Evolutionary conservation across 2,329 filamentous ascomycete genomes (phyloP), one percentile per base, ranked within the genome.

Genomic region (Sodiomyces alkalinus): DNA sequence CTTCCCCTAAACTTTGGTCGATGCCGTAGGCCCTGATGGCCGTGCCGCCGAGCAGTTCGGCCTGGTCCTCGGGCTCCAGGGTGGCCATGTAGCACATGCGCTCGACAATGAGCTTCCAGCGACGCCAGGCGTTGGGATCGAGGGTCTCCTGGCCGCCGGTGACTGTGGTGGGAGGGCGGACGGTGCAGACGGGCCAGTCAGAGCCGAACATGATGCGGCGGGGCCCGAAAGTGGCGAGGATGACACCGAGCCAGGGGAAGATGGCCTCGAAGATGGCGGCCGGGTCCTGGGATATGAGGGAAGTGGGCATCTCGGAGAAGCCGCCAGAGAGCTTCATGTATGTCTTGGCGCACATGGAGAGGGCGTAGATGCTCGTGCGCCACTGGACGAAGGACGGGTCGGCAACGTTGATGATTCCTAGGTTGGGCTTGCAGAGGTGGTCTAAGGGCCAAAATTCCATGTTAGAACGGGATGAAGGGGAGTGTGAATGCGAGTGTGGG

Each of bases 281-380:
- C 19, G 62, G 47, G 7, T 62, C 49, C 16, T 61, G 55, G 15
- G 45, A 48, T 41, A 58, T 60, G 38, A 74, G 55, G 8, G 58
- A 50, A 26, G 61, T 59, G 3, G 73, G 64, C 53, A 94, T 74
- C 54, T 93, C 42, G 12, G 78, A 74, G 51, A 94, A 86, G 26
- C 65, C 70, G 6, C 87, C 87, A 0, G 80, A 87, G n/a, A 94
- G 67, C 58, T 94, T 93, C 68, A 94, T 80, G 57, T 79, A 92
- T n/a, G 76, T 73, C 28, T 61, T 65, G 27, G 61, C 55, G 46
- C 68, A 69, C 33, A 64, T 64, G 40, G 74, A 68, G 43, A 92
- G 72, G 7, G 65, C 60, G 41, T 68, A 68, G 45, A 92, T 72
- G 35, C 72, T 64, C 10, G 64, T 60, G 31, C 70, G 69, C 81